Percentiles rank a stretch among this genome's conserved stretches.
Evolutionary conservation across 169 alveolate genomes (phyloP).

Genomic region (Plasmodium coatneyi): DNA sequence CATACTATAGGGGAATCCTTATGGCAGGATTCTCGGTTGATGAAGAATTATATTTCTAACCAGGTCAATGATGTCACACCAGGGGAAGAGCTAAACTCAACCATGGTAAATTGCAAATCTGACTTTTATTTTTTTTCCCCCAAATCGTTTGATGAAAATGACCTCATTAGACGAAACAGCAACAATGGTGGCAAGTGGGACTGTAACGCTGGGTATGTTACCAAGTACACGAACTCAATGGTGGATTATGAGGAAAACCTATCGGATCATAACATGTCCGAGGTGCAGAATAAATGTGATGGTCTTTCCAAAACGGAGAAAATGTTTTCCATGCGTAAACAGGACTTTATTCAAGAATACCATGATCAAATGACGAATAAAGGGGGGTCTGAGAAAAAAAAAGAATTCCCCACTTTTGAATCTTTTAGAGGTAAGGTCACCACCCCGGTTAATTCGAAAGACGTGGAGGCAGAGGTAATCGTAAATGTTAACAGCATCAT

Average conservation of each 20-base stretch:
- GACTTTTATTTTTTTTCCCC: conserved; percentile 19
- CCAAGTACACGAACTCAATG: conserved; percentile 24
- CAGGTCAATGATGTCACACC: conserved; percentile 1
- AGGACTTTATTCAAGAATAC: conserved; percentile 10
- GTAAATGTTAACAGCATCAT: conserved; percentile 17
- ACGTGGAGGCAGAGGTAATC: not conserved
- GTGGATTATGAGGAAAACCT: conserved; percentile 55
- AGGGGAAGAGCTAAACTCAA: conserved; percentile 43
- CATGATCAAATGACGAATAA: conserved; percentile 26
- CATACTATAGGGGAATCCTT: conserved; percentile 12
- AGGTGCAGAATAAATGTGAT: not conserved
- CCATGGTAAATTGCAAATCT: conserved; percentile 18
- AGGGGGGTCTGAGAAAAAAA: not conserved
- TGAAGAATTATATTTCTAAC: conserved; percentile 20
- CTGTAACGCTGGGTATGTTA: not conserved
- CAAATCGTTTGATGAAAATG: conserved; percentile 58
- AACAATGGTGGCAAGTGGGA: conserved; percentile 30
- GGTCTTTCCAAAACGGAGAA: conserved; percentile 36
- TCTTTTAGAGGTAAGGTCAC: conserved; percentile 6
- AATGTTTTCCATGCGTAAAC: conserved; percentile 7
- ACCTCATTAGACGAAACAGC: conserved; percentile 1
- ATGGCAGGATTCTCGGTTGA: conserved; percentile 8
- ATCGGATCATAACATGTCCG: conserved; percentile 40
- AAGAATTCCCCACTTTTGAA: conserved; percentile 38
- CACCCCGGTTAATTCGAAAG: conserved; percentile 3